These are phyloP conservation scores for Yarrowia sp. DNA, from an alignment of 805 yeast species.

Conservation along the genomic window DNA sequence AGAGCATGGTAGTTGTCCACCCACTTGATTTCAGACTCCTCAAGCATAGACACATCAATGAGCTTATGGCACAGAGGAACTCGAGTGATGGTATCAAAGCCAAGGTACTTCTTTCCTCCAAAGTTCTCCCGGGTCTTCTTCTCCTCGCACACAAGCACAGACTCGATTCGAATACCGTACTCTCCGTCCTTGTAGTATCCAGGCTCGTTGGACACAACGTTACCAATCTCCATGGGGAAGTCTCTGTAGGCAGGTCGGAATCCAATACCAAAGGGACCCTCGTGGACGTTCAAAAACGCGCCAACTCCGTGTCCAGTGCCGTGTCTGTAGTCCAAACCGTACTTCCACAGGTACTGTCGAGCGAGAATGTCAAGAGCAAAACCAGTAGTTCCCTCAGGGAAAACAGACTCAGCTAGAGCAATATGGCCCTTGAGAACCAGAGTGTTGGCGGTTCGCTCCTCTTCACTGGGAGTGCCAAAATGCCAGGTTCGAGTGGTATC, in stretches of 20 bases:
- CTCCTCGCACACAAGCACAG: slow-evolving; percentile 61
- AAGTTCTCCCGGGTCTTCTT: slow-evolving; percentile 45
- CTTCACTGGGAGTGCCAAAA: slow-evolving; percentile 55
- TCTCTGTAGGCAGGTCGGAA: slow-evolving; percentile 48
- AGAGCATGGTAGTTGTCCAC: slow-evolving; percentile 63
- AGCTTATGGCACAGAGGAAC: slow-evolving; percentile 79
- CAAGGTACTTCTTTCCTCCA: slow-evolving; percentile 57
- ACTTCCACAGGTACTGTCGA: slow-evolving; percentile 74
- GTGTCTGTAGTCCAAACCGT: slow-evolving; percentile 84
- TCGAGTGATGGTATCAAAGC: slow-evolving; percentile 79
- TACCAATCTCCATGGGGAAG: slow-evolving; percentile 61
- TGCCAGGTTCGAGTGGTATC: slow-evolving; percentile 90
- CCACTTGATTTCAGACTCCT: slow-evolving; percentile 61
- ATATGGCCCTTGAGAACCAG: slow-evolving; percentile 89
- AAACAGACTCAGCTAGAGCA: slow-evolving; percentile 74
- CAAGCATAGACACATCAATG: slow-evolving; percentile 60
- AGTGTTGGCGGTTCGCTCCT: slow-evolving; percentile 69
- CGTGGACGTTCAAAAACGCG: slow-evolving; percentile 85
- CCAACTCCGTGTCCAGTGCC: slow-evolving; percentile 99
- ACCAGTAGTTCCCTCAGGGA: slow-evolving; percentile 77
- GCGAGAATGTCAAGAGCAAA: slow-evolving; percentile 76
- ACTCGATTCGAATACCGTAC: slow-evolving; percentile 87
- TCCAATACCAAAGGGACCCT: slow-evolving; percentile 87
- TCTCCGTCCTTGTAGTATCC: slow-evolving; percentile 90
- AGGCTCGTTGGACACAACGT: slow-evolving; percentile 86